phyloP scores from a whole-genome alignment of 441 rosid genomes.

The Oxalis stricta region DNA sequence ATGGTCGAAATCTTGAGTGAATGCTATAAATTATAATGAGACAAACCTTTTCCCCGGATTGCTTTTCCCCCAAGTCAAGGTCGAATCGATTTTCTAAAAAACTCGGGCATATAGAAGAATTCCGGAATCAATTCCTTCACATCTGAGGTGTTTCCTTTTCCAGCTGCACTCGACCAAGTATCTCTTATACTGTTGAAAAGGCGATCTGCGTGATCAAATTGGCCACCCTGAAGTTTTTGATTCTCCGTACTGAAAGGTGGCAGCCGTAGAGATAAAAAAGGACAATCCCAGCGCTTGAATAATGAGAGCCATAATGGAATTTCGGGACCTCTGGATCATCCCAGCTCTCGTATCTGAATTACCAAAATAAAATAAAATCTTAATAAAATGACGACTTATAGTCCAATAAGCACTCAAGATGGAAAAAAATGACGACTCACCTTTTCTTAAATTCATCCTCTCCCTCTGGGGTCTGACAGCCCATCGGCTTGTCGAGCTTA shows the following conservation, averaged over 20 bases:
- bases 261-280: slow-evolving; percentile 94
- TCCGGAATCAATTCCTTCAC: slow-evolving; percentile 99
- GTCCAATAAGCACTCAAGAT: background rate
- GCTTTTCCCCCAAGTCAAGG: slow-evolving; percentile 96
- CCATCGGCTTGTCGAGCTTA: slow-evolving; percentile 97
- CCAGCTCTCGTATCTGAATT: slow-evolving; percentile 94
- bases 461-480: slow-evolving; percentile 97
- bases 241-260: slow-evolving; percentile 98
- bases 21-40: slow-evolving; percentile 4
- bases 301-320: slow-evolving; percentile 99
- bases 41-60: slow-evolving; percentile 97
- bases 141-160: slow-evolving; percentile 97
- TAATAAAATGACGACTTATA: background rate
- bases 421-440: slow-evolving; percentile 17
- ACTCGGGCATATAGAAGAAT: slow-evolving; percentile 98
- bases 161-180: slow-evolving; percentile 99
- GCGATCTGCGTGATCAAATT: slow-evolving; percentile 99
- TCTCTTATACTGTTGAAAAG: slow-evolving; percentile 89
- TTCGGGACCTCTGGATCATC: slow-evolving; percentile 99
- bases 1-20: background rate
- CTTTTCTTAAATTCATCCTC: slow-evolving; percentile 98
- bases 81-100: slow-evolving; percentile 76
- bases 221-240: slow-evolving; percentile 99
- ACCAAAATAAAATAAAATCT: background rate
- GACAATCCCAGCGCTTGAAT: slow-evolving; percentile 99